Evolutionary conservation across 805 yeast genomes (phyloP).

Genomic region (Candida maltosa): DNA sequence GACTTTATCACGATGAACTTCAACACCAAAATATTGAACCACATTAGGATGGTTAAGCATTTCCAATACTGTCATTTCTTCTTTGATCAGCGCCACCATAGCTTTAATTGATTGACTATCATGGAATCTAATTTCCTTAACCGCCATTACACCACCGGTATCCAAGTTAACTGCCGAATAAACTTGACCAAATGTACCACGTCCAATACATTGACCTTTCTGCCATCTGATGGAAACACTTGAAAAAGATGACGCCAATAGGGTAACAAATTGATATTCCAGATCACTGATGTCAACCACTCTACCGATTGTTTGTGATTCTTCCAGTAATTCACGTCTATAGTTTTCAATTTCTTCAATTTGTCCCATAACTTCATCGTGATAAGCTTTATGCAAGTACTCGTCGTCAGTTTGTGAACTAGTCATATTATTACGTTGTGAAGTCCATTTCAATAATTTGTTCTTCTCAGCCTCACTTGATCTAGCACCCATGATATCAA

Average conservation of each 20-base stretch:
- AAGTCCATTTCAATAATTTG: constrained; percentile 53
- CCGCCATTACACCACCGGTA: constrained; percentile 95
- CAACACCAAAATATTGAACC: constrained; percentile 95
- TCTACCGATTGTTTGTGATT: constrained; percentile 63
- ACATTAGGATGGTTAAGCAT: constrained; percentile 94
- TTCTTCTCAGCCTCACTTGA: constrained; percentile 66
- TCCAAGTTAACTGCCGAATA: constrained; percentile 90
- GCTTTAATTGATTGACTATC: constrained; percentile 81
- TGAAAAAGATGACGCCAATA: constrained; percentile 84
- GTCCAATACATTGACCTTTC: constrained; percentile 89
- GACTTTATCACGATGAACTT: constrained; percentile 92
- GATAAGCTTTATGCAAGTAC: constrained; percentile 44
- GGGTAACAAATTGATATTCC: constrained; percentile 82
- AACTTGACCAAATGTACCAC: constrained; percentile 94
- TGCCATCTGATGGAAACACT: constrained; percentile 96
- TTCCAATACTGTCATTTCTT: constrained; percentile 94
- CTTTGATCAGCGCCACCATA: constrained; percentile 84
- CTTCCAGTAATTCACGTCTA: constrained; percentile 42
- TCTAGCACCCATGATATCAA: constrained; percentile 97
- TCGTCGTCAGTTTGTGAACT: constrained; percentile 37
- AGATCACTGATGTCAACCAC: constrained; percentile 85
- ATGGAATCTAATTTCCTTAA: constrained; percentile 89
- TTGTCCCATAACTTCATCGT: constrained; percentile 66
- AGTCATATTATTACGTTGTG: constrained; percentile 48
- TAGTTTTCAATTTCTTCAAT: constrained; percentile 60